Percentiles rank a stretch among this genome's conserved stretches.
phyloP scores from a whole-genome alignment of 768 basidiomycete genomes.

The Boletales sp. region DNA sequence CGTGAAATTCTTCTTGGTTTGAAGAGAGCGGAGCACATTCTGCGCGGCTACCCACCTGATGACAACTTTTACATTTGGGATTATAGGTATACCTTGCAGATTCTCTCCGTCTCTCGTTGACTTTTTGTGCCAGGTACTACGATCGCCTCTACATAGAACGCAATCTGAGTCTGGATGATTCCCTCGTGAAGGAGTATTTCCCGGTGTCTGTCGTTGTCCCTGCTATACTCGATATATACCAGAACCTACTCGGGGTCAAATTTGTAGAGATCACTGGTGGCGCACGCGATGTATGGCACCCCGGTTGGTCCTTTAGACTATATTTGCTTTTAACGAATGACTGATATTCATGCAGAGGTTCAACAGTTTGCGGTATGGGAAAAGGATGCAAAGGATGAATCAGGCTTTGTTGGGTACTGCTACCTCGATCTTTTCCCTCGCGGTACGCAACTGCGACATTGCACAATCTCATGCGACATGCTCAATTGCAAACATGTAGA shows the following conservation, averaged over 20 bases:
- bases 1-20: conserved; percentile 61
- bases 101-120: not conserved
- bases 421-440: conserved; percentile 88
- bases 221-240: conserved; percentile 79
- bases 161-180: conserved; percentile 68
- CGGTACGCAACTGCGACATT: conserved; percentile 37
- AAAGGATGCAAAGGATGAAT: conserved; percentile 65
- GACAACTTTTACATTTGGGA: conserved; percentile 82
- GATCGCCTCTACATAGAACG: conserved; percentile 53
- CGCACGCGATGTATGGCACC: conserved; percentile 72
- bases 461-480: not conserved
- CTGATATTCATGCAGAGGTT: conserved; percentile 48
- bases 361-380: conserved; percentile 87
- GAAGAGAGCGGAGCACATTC: conserved; percentile 71
- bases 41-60: conserved; percentile 58
- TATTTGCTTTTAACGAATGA: not conserved
- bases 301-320: conserved; percentile 42
- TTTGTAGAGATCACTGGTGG: conserved; percentile 56
- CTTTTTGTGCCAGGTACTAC: conserved; percentile 23
- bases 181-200: conserved; percentile 84
- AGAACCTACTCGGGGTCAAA: conserved; percentile 71
- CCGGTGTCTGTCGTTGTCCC: conserved; percentile 82
- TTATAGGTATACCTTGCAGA: conserved; percentile 48
- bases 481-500: conserved; percentile 33
- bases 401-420: conserved; percentile 81